These are phyloP conservation scores for Sclerotinia trifoliorum DNA, from an alignment of 2,329 filamentous ascomycete species.

Conservation along the genomic window DNA sequence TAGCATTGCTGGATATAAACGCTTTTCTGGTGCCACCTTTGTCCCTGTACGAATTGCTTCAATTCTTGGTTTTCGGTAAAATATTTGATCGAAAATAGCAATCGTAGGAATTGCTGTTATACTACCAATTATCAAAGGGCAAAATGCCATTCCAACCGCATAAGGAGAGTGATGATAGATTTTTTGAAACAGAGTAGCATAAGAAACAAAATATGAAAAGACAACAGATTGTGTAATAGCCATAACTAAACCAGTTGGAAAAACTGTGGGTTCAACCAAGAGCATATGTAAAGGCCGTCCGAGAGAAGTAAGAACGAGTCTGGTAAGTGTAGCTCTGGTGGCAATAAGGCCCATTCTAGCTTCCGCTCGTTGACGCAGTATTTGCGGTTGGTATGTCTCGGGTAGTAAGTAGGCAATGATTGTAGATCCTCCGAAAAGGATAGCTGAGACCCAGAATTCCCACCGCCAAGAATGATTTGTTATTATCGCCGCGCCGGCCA, in stretches of 20 bases:
- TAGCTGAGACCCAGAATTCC: conserved; percentile 23
- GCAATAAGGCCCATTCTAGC: neutral
- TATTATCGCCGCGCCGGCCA: conserved; percentile 22
- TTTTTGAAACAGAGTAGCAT: conserved; percentile 24
- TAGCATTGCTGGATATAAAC: conserved; percentile 59
- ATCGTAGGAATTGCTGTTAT: conserved; percentile 15
- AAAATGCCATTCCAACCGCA: conserved; percentile 24
- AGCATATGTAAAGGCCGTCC: conserved; percentile 27
- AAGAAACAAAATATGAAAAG: conserved; percentile 24
- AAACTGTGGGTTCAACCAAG: conserved; percentile 23
- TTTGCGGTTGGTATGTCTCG: conserved; percentile 25
- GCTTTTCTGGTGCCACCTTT: conserved; percentile 50
- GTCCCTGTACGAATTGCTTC: conserved; percentile 1
- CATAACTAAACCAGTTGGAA: conserved; percentile 21
- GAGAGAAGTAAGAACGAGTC: conserved; percentile 19
- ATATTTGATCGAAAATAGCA: conserved; percentile 8
- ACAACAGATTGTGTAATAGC: conserved; percentile 25
- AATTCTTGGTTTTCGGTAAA: conserved; percentile 14
- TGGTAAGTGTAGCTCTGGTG: neutral
- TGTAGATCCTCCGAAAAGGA: conserved; percentile 18
- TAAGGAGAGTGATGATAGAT: conserved; percentile 23
- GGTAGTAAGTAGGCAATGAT: conserved; percentile 22
- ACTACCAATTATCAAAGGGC: conserved; percentile 19
- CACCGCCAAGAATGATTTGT: conserved; percentile 22
- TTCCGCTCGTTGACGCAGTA: conserved; percentile 14